Percentiles rank a stretch among this genome's conserved stretches.
Evolutionary conservation across 352 stramenopile genomes (phyloP).

Genomic region (Thalassiosira mediterranea): DNA sequence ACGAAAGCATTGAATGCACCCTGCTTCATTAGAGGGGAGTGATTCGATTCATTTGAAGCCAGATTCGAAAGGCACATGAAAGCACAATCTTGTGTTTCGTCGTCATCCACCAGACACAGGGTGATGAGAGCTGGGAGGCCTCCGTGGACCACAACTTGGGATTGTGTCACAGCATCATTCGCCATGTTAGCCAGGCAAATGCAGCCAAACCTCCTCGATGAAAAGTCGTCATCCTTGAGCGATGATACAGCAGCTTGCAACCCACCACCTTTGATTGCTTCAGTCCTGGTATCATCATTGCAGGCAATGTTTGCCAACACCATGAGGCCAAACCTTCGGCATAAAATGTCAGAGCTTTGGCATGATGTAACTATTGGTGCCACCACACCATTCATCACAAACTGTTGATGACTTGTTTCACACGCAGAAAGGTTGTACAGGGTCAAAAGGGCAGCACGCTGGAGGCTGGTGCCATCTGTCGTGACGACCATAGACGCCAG

Average conservation of each 20-base stretch:
- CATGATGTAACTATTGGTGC: constrained; percentile 88
- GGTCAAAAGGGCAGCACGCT: constrained; percentile 88
- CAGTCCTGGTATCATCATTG: constrained; percentile 89
- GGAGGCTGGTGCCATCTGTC: constrained; percentile 52
- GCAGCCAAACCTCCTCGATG: constrained; percentile 89
- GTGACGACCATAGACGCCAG: constrained; percentile 87
- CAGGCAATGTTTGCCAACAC: constrained; percentile 93
- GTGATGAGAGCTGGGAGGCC: constrained; percentile 88
- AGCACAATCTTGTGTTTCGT: constrained; percentile 89
- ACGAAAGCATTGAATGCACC: constrained; percentile 88
- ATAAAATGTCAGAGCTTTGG: constrained; percentile 89
- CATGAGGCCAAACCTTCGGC: constrained; percentile 93
- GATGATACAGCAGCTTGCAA: constrained; percentile 89
- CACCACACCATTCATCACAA: constrained; percentile 90
- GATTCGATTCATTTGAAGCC: constrained; percentile 92
- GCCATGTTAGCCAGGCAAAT: constrained; percentile 95
- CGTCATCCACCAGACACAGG: constrained; percentile 80
- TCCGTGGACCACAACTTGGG: constrained; percentile 91
- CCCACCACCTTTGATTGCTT: constrained; percentile 89
- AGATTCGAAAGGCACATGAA: constrained; percentile 95
- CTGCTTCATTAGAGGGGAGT: constrained; percentile 89
- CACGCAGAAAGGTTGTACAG: constrained; percentile 95
- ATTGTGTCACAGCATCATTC: constrained; percentile 89
- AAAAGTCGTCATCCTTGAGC: constrained; percentile 90
- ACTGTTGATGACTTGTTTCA: constrained; percentile 88